Percentiles rank a stretch among this genome's conserved stretches.
Evolutionary conservation across 2,329 filamentous ascomycete species (phyloP).

Genomic region (Plenodomus biglobosus): DNA sequence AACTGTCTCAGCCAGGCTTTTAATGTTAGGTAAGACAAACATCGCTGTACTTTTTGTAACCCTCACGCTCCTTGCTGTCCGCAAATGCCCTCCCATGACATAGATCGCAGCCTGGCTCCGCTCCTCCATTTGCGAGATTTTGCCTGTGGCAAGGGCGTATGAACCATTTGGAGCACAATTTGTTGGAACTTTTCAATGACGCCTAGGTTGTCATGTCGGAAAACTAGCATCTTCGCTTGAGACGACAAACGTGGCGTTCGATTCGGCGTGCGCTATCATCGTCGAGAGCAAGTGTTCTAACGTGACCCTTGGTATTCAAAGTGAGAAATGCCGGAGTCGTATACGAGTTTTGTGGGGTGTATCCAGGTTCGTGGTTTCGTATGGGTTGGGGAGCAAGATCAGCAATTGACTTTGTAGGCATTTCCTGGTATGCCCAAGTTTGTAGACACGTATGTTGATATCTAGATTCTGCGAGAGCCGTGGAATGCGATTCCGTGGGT

Average conservation of each 20-base stretch:
- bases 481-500: no score
- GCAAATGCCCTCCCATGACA: slow-evolving; percentile 18
- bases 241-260: slow-evolving; percentile 19
- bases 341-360: neutral
- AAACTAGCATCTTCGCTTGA: slow-evolving; percentile 10
- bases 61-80: slow-evolving; percentile 8
- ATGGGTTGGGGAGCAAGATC: slow-evolving; percentile 11
- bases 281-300: slow-evolving; percentile 16
- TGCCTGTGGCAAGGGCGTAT: slow-evolving; percentile 1
- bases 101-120: slow-evolving; percentile 14
- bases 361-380: slow-evolving; percentile 14
- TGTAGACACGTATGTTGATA: slow-evolving; percentile 8
- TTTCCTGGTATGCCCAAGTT: slow-evolving; percentile 21
- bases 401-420: slow-evolving; percentile 20
- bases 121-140: slow-evolving; percentile 9
- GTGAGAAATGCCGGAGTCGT: neutral
- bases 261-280: slow-evolving; percentile 15
- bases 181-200: neutral
- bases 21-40: slow-evolving; percentile 1
- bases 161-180: slow-evolving; percentile 15
- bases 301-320: slow-evolving; percentile 12
- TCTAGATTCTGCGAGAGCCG: no score
- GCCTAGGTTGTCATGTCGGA: neutral
- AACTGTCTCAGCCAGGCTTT: neutral
- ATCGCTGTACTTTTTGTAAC: slow-evolving; percentile 20